Evolutionary conservation across 2,329 filamentous ascomycete species (phyloP).

Genomic region (Endoconidiophora polonica): DNA sequence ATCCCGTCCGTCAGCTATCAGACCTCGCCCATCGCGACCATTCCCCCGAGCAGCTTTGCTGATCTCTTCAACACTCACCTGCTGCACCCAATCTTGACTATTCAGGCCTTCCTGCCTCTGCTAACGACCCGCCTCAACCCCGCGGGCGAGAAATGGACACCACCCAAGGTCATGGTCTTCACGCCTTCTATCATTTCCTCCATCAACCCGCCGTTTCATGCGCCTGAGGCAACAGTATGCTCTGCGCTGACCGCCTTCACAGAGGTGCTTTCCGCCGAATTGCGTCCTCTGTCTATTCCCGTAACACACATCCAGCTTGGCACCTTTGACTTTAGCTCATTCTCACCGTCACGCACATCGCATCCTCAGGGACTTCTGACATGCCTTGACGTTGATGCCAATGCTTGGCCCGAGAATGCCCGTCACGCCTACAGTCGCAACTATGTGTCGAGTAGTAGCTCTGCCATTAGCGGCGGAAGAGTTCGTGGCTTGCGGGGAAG

Average conservation of each 20-base stretch:
- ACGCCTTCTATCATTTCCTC: slow-evolving; percentile 69
- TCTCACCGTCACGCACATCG: slow-evolving; percentile 30
- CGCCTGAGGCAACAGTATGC: slow-evolving; percentile 72
- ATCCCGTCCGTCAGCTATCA: slow-evolving; percentile 70
- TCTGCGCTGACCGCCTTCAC: slow-evolving; percentile 78
- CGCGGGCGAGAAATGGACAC: slow-evolving; percentile 32
- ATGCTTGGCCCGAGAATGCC: slow-evolving; percentile 47
- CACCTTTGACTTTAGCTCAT: slow-evolving; percentile 67
- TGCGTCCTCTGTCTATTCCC: slow-evolving; percentile 56
- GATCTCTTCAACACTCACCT: slow-evolving; percentile 87
- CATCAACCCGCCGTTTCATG: slow-evolving; percentile 63
- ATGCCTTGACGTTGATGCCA: slow-evolving; percentile 26
- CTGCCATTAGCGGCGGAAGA: slow-evolving; percentile 38
- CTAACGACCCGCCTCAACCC: slow-evolving; percentile 45
- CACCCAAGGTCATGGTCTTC: slow-evolving; percentile 56
- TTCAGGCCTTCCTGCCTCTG: slow-evolving; percentile 76
- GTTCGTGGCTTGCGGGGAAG: slow-evolving; percentile 49
- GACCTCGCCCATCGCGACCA: slow-evolving; percentile 68
- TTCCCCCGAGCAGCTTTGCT: slow-evolving; percentile 68
- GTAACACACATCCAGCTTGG: slow-evolving; percentile 83
- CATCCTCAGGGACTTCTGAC: slow-evolving; percentile 23
- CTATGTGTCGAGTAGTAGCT: slow-evolving; percentile 38
- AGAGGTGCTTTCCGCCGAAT: slow-evolving; percentile 61
- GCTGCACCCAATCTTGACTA: slow-evolving; percentile 71
- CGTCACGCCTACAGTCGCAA: slow-evolving; percentile 45